A percentile compares a stretch with the other conserved stretches of the same genome.
These are phyloP conservation scores for Teratosphaeria zuluensis DNA, from an alignment of 2,329 filamentous ascomycete species.

Conservation along the genomic window DNA sequence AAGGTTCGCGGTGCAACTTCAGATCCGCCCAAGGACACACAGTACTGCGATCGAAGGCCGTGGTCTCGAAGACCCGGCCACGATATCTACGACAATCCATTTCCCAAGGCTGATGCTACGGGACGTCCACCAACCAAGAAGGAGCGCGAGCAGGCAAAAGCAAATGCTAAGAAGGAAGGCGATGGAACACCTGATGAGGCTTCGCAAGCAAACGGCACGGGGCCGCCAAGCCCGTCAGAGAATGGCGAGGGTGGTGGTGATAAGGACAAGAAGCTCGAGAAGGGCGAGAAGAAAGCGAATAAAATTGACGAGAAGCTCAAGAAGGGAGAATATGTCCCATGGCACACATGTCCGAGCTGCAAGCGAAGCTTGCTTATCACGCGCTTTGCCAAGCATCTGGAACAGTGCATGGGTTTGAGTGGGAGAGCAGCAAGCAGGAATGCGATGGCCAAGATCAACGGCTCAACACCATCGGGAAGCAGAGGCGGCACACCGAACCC, in stretches of 20 bases:
- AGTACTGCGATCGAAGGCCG: constrained; percentile 71
- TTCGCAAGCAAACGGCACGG: constrained; percentile 24
- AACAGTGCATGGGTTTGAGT: constrained; percentile 50
- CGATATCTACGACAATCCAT: constrained; percentile 76
- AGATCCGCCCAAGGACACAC: constrained; percentile 31
- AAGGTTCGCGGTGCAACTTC: constrained; percentile 22
- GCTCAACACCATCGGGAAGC: constrained; percentile 21
- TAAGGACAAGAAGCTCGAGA: constrained; percentile 30
- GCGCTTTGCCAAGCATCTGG: constrained; percentile 51
- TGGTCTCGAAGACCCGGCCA: constrained; percentile 67
- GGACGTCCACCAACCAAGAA: constrained; percentile 53
- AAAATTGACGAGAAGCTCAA: constrained; percentile 37
- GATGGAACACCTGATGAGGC: constrained; percentile 38
- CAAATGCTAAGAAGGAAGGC: constrained; percentile 32
- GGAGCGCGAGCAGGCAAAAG: constrained; percentile 56
- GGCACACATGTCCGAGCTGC: constrained; percentile 50
- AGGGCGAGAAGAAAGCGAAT: constrained; percentile 34
- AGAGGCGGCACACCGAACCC: constrained; percentile 25
- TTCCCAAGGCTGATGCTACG: constrained; percentile 57
- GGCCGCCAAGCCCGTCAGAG: constrained; percentile 23
- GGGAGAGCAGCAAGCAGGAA: constrained; percentile 43
- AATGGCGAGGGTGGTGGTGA: constrained; percentile 11
- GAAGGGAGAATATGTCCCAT: constrained; percentile 42
- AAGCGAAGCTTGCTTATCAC: constrained; percentile 53
- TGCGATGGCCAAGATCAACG: constrained; percentile 38